Evolutionary conservation across 1,139 yeast genomes (phyloP).

Genomic region (Starmera stellimalicola): DNA sequence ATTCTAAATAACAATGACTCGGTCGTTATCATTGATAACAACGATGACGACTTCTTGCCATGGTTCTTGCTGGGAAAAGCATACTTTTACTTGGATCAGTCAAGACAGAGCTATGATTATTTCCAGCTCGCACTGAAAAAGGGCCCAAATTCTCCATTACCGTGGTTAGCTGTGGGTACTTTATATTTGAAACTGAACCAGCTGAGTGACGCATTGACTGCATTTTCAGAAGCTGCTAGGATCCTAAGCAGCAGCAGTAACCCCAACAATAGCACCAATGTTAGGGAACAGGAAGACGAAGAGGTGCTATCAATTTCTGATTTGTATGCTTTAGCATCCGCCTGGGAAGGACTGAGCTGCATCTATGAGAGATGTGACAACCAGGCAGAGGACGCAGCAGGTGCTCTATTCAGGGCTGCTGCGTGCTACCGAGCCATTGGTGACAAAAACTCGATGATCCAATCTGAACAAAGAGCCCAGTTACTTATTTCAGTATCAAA

Average conservation of each 20-base stretch:
- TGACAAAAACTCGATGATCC: constrained; percentile 31
- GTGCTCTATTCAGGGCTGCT: constrained; percentile 46
- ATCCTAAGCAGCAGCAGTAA: constrained; percentile 40
- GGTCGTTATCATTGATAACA: constrained; percentile 16
- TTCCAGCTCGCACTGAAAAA: constrained; percentile 48
- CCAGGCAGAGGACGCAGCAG: constrained; percentile 49
- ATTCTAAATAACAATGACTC: constrained; percentile 28
- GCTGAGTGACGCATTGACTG: constrained; percentile 56
- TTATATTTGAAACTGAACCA: constrained; percentile 50
- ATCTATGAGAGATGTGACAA: constrained; percentile 59
- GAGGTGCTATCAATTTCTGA: constrained; percentile 8
- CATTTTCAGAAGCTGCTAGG: constrained; percentile 55
- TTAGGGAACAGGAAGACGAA: background rate
- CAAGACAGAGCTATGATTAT: constrained; percentile 46
- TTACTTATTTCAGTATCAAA: too few species aligned
- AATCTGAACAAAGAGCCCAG: constrained; percentile 35
- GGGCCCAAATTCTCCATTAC: constrained; percentile 44
- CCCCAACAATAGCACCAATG: too few species aligned
- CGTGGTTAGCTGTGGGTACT: constrained; percentile 61
- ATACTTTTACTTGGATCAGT: constrained; percentile 35
- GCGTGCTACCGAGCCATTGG: constrained; percentile 40
- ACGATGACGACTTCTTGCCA: constrained; percentile 42
- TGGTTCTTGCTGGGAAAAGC: constrained; percentile 46
- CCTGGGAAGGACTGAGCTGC: constrained; percentile 58
- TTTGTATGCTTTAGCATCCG: constrained; percentile 41